phyloP scores from a whole-genome alignment of 441 rosid genomes.

The Theobroma grandiflorum region DNA sequence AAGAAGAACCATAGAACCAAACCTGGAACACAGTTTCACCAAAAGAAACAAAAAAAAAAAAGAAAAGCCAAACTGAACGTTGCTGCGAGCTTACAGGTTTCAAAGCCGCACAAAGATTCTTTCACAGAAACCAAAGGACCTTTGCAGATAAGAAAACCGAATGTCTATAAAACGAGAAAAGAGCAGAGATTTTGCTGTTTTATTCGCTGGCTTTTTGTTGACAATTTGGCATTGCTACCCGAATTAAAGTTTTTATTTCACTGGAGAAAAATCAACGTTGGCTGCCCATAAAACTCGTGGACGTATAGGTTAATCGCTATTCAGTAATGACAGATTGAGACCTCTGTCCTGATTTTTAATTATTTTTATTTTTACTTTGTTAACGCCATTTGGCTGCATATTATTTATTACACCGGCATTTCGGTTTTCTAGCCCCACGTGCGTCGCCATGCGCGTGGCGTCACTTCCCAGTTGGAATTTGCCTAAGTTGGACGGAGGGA shows the following conservation, averaged over 20 bases:
- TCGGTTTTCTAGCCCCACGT: too few species aligned
- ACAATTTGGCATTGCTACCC: background rate
- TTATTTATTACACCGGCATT: too few species aligned
- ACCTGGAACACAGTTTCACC: constrained; percentile 1
- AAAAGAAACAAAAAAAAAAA: background rate
- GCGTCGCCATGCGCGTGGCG: too few species aligned
- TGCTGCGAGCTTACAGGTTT: constrained; percentile 10
- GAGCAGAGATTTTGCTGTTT: background rate
- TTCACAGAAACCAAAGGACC: background rate
- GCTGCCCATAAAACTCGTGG: background rate
- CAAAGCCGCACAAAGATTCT: background rate
- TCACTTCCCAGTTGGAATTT: too few species aligned
- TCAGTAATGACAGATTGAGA: background rate
- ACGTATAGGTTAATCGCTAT: background rate
- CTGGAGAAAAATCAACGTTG: constrained; percentile 10
- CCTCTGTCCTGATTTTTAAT: background rate
- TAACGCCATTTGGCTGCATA: background rate
- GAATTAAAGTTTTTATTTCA: background rate
- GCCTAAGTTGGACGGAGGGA: too few species aligned
- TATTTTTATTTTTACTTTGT: background rate
- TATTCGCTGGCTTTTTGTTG: background rate
- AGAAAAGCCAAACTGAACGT: background rate
- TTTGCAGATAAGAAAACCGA: constrained; percentile 12
- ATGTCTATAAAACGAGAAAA: background rate
- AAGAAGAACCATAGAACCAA: constrained; percentile 13